phyloP scores from a whole-genome alignment of 306 rosid genomes.

The cucumber (Cucumis sativus) region DNA sequence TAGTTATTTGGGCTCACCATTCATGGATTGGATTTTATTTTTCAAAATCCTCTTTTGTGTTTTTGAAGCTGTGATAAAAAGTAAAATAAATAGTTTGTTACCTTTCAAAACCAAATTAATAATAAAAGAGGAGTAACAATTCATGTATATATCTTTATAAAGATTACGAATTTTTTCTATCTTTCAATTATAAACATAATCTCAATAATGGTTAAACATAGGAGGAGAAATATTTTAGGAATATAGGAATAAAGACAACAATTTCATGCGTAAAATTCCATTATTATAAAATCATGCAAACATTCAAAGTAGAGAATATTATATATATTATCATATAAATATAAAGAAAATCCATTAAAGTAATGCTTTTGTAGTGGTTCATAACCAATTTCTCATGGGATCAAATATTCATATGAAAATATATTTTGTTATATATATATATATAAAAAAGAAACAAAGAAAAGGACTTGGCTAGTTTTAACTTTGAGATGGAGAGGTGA shows the following conservation, averaged over 20 bases:
- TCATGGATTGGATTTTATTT: too few species aligned
- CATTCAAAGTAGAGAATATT: not conserved
- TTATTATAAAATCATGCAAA: not conserved
- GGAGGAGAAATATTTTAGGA: not conserved
- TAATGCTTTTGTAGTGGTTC: not conserved
- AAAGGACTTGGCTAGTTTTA: not conserved
- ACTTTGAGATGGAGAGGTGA: not conserved
- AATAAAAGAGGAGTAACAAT: too few species aligned
- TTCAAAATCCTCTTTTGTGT: too few species aligned
- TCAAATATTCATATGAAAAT: not conserved
- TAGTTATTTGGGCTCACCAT: too few species aligned
- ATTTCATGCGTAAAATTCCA: too few species aligned
- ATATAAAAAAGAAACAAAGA: not conserved
- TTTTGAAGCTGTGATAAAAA: too few species aligned
- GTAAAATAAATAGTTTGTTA: too few species aligned
- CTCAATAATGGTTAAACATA: not conserved
- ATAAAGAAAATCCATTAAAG: not conserved
- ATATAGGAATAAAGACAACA: not conserved
- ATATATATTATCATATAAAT: not conserved
- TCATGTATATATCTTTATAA: too few species aligned
- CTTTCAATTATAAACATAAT: not conserved
- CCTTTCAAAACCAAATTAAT: too few species aligned
- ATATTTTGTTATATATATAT: too few species aligned
- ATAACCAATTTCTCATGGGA: not conserved
- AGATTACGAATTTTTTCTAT: too few species aligned